A percentile compares a stretch with the other conserved stretches of the same genome.
Evolutionary conservation across 2,329 filamentous ascomycete species (phyloP).

Genomic region (Neoascochyta sp.): DNA sequence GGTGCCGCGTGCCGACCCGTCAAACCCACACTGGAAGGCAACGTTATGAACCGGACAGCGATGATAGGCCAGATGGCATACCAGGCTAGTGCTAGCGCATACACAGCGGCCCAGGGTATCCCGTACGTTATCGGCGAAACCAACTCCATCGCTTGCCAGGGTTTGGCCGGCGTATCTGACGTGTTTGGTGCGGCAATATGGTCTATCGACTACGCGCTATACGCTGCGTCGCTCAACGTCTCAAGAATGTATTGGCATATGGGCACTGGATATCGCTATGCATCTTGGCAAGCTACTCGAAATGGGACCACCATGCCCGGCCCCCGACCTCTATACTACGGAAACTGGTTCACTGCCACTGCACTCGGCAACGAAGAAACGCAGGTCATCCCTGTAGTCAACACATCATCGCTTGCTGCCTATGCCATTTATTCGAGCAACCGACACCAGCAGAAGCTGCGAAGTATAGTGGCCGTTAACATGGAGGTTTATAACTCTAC

Average conservation of each 20-base stretch:
- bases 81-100: slow-evolving; percentile 44
- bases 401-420: slow-evolving; percentile 8
- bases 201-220: slow-evolving; percentile 61
- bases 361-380: slow-evolving; percentile 47
- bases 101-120: slow-evolving; percentile 41
- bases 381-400: slow-evolving; percentile 10
- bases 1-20: slow-evolving; percentile 12
- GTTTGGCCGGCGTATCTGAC: slow-evolving; percentile 60
- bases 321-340: slow-evolving; percentile 50
- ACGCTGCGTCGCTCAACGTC: slow-evolving; percentile 52
- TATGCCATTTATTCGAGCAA: slow-evolving; percentile 10
- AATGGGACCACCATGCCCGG: slow-evolving; percentile 57
- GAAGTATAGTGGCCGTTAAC: slow-evolving; percentile 14
- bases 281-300: slow-evolving; percentile 57
- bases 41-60: slow-evolving; percentile 60
- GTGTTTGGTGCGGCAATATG: slow-evolving; percentile 64
- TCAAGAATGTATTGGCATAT: slow-evolving; percentile 61
- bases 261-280: slow-evolving; percentile 61
- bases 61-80: slow-evolving; percentile 48
- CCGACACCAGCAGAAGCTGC: slow-evolving; percentile 3
- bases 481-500: slow-evolving; percentile 14
- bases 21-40: slow-evolving; percentile 54
- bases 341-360: slow-evolving; percentile 55
- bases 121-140: slow-evolving; percentile 59
- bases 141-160: slow-evolving; percentile 62